A percentile compares a stretch with the other conserved stretches of the same genome.
phyloP scores from a whole-genome alignment of 768 basidiomycete species.

The Nevesoporus exiguus region DNA sequence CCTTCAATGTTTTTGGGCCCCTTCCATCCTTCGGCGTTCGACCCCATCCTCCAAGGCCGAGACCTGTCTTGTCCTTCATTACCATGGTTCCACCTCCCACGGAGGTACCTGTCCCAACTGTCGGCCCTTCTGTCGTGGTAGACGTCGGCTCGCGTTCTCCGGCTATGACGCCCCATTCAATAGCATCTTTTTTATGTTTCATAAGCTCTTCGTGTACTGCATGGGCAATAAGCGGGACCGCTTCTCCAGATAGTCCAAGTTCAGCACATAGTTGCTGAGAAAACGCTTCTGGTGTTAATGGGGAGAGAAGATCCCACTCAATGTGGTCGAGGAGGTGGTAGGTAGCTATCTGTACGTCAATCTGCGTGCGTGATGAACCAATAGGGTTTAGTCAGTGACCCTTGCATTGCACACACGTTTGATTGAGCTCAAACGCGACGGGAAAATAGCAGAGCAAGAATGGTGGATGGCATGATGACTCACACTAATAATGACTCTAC shows the following conservation, averaged over 20 bases:
- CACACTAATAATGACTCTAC: slow-evolving; percentile 78
- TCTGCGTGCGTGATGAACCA: slow-evolving; percentile 43
- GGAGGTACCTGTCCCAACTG: slow-evolving; percentile 5
- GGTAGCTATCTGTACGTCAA: slow-evolving; percentile 94
- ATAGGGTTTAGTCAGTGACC: slow-evolving; percentile 8
- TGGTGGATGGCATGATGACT: slow-evolving; percentile 26
- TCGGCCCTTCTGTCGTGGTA: slow-evolving; percentile 15
- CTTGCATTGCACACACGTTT: slow-evolving; percentile 15
- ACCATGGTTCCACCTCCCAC: slow-evolving; percentile 44
- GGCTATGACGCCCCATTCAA: slow-evolving; percentile 89
- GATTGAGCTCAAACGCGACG: slow-evolving; percentile 11
- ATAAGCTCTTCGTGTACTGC: slow-evolving; percentile 94
- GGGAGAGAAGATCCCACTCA: slow-evolving; percentile 97
- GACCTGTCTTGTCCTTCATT: slow-evolving; percentile 78
- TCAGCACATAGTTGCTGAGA: slow-evolving; percentile 77
- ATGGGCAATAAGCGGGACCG: slow-evolving; percentile 84
- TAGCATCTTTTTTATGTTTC: slow-evolving; percentile 91
- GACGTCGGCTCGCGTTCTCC: slow-evolving; percentile 41
- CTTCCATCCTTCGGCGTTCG: slow-evolving; percentile 73
- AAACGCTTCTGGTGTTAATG: slow-evolving; percentile 86
- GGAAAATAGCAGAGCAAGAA: slow-evolving; percentile 9
- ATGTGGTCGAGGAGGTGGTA: slow-evolving; percentile 92
- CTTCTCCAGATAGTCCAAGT: slow-evolving; percentile 85
- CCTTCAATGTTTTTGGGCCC: slow-evolving; percentile 77
- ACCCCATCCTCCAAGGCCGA: slow-evolving; percentile 72